phyloP scores from a whole-genome alignment of 148 eudicot genomes.

The Rheum nobile region DNA sequence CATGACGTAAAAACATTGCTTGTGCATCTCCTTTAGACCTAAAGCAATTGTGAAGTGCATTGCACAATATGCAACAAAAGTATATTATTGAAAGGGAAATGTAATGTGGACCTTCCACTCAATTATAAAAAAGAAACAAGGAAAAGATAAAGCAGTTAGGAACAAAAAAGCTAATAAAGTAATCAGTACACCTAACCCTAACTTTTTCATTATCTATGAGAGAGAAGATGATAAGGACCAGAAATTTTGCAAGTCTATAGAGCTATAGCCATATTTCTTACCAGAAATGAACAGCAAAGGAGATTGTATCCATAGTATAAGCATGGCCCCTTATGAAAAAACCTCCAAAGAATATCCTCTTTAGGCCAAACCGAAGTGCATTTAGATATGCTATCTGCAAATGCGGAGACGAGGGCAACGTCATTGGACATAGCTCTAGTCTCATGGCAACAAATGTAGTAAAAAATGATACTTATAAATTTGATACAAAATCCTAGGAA shows the following conservation, averaged over 20 bases:
- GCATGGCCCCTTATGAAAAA: constrained; percentile 98
- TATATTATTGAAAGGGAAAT: background rate
- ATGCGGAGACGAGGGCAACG: background rate
- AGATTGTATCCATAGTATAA: constrained; percentile 97
- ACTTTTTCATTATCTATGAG: background rate
- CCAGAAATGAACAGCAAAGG: constrained; percentile 96
- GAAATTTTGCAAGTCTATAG: background rate
- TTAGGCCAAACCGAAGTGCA: constrained; percentile 88
- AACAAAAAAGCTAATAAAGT: background rate
- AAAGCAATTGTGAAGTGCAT: constrained; percentile 1
- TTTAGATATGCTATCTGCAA: constrained; percentile 83
- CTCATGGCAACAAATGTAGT: background rate
- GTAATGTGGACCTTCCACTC: background rate
- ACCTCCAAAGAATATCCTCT: constrained; percentile 94
- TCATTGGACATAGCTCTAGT: background rate
- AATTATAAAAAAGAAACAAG: background rate
- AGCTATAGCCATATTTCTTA: constrained; percentile 15
- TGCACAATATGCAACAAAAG: background rate
- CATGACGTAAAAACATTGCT: constrained; percentile 96
- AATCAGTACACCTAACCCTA: background rate
- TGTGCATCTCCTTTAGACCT: constrained; percentile 96
- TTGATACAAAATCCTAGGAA: background rate
- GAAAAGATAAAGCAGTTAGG: background rate
- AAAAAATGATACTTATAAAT: background rate
- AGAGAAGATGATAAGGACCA: background rate